Conservation (phyloP, 495 filamentous ascomycete species). For the Parathielavia appendiculata region DNA sequence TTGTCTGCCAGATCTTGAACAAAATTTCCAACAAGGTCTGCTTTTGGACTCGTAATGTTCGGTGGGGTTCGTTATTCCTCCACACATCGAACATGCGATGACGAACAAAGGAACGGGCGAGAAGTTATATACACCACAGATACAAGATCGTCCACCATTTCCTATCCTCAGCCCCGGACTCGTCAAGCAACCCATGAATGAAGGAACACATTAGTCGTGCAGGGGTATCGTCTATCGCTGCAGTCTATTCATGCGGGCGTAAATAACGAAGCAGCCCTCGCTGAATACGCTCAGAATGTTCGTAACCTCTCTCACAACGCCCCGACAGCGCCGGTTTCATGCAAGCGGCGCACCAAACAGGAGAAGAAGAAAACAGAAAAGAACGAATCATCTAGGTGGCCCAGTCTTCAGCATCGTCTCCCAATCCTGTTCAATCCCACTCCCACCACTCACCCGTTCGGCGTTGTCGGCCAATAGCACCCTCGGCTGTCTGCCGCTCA, state of each 20-base stretch:
- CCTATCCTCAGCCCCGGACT: too few species aligned
- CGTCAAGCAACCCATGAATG: not conserved
- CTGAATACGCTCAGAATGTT: not conserved
- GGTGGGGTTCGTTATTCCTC: too few species aligned
- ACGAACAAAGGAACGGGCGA: too few species aligned
- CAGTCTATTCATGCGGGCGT: not conserved
- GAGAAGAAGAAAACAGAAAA: not conserved
- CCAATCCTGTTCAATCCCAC: constrained; percentile 28
- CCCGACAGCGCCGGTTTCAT: constrained; percentile 1
- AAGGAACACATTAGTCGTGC: not conserved
- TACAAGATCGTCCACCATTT: too few species aligned
- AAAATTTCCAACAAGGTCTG: too few species aligned
- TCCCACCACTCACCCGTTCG: constrained; percentile 16
- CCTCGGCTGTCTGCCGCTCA: not conserved
- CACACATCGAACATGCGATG: too few species aligned
- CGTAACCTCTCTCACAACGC: constrained; percentile 7
- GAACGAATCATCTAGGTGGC: constrained; percentile 14
- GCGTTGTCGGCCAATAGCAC: not conserved
- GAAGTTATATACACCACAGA: too few species aligned
- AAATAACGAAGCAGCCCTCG: not conserved
- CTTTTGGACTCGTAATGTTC: too few species aligned
- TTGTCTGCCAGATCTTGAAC: too few species aligned
- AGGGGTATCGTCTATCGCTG: constrained; percentile 4
- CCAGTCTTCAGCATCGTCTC: constrained; percentile 27
- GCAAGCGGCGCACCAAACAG: not conserved